phyloP scores from a whole-genome alignment of 2,329 filamentous ascomycete genomes.

The Dothidotthia symphoricarpi region DNA sequence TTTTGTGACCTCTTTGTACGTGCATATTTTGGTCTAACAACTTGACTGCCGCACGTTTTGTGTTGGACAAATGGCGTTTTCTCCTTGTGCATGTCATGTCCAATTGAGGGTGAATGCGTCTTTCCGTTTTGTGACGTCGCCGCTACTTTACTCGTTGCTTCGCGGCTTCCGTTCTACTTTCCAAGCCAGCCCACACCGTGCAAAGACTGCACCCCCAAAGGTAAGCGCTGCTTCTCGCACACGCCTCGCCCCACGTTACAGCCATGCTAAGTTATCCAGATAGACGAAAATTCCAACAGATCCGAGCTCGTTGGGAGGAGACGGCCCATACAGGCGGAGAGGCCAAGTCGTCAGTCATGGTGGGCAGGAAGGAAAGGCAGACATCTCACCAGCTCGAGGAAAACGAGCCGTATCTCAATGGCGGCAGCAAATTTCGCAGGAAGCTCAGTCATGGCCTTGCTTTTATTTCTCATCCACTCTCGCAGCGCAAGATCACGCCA shows the following conservation, averaged over 20 bases:
- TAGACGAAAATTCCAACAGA: conserved; percentile 30
- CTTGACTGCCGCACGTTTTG: too few species aligned
- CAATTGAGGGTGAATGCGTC: background rate
- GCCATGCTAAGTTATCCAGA: conserved; percentile 39
- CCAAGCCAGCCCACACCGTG: conserved; percentile 8
- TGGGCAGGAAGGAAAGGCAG: conserved; percentile 27
- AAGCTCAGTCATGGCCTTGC: conserved; percentile 37
- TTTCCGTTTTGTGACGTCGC: conserved; percentile 11
- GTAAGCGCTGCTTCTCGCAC: conserved; percentile 15
- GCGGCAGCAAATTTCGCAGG: conserved; percentile 30
- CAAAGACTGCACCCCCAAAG: conserved; percentile 7
- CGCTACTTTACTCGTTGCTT: conserved; percentile 4
- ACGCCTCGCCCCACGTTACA: conserved; percentile 14
- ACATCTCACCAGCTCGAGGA: conserved; percentile 9
- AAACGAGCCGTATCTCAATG: conserved; percentile 9
- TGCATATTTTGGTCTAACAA: too few species aligned
- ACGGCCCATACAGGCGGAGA: conserved; percentile 14
- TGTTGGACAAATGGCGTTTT: too few species aligned
- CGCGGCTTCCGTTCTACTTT: conserved; percentile 18
- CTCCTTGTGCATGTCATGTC: too few species aligned
- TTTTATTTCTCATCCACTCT: conserved; percentile 33
- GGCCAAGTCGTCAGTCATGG: conserved; percentile 19
- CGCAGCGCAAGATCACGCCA: conserved; percentile 28
- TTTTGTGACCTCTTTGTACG: too few species aligned
- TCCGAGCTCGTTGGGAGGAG: conserved; percentile 37